phyloP scores from a whole-genome alignment of 495 filamentous ascomycete species.

The Penicillium soppii region DNA sequence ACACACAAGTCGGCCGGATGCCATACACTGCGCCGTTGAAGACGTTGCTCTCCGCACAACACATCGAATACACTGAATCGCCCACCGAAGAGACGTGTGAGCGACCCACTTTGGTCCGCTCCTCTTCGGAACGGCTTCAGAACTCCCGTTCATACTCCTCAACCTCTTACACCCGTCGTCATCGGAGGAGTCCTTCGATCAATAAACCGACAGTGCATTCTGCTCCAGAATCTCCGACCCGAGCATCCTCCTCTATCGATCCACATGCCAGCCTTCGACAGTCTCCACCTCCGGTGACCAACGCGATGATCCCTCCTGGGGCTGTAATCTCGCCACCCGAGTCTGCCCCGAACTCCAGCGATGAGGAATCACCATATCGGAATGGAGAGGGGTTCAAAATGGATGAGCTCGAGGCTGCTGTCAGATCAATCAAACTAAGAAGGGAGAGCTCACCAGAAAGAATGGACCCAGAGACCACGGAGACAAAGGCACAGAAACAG shows the following conservation, averaged over 20 bases:
- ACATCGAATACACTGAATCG: conserved; percentile 60
- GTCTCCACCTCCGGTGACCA: conserved; percentile 73
- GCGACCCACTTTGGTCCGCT: conserved; percentile 37
- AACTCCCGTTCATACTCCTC: conserved; percentile 77
- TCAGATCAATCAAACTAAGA: conserved; percentile 73
- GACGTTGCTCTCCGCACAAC: conserved; percentile 72
- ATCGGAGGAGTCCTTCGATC: conserved; percentile 62
- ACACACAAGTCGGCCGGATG: conserved; percentile 63
- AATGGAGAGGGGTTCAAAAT: conserved; percentile 61
- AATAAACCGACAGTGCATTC: conserved; percentile 32
- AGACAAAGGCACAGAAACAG: no score
- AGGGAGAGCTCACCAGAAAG: conserved; percentile 60
- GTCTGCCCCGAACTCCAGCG: conserved; percentile 71
- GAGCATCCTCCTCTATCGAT: conserved; percentile 50
- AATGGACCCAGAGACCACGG: conserved; percentile 37
- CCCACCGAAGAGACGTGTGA: conserved; percentile 51
- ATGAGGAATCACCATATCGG: conserved; percentile 68
- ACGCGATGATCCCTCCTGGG: conserved; percentile 70
- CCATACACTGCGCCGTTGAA: conserved; percentile 90
- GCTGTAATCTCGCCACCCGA: conserved; percentile 88
- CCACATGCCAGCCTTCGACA: conserved; percentile 63
- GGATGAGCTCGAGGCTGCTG: conserved; percentile 78
- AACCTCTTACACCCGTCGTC: conserved; percentile 67
- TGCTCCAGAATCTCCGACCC: conserved; percentile 31
- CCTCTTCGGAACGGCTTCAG: conserved; percentile 44